Evolutionary conservation across 179 eudicot species (phyloP).

Genomic region (Heliamphora ciliata): DNA sequence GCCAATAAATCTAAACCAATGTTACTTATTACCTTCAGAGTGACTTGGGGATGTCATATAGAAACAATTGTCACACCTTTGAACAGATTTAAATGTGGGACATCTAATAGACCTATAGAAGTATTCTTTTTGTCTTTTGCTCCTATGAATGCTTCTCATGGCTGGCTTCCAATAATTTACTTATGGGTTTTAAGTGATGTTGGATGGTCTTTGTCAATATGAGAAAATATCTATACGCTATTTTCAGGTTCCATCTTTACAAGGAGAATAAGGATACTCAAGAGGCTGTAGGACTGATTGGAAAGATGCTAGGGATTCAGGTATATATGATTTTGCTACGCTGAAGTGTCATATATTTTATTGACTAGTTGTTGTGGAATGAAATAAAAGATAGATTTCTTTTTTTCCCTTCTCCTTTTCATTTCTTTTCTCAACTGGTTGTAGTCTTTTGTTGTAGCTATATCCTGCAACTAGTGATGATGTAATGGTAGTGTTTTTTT

Average conservation of each 20-base stretch:
- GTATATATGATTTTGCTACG: conserved; percentile 26
- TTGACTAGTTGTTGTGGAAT: background rate
- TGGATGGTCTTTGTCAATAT: conserved; percentile 5
- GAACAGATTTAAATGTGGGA: background rate
- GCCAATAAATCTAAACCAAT: background rate
- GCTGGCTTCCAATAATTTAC: background rate
- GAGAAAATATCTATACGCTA: background rate
- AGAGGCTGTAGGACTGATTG: conserved; percentile 78
- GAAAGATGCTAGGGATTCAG: conserved; percentile 94
- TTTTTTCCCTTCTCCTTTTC: background rate
- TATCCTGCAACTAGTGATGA: background rate
- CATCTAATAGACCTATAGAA: background rate
- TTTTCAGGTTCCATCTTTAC: conserved; percentile 81
- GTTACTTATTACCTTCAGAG: background rate
- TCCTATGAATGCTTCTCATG: conserved; percentile 9
- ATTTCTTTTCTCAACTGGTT: conserved; percentile 7
- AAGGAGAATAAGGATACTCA: conserved; percentile 99
- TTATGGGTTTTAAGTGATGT: background rate
- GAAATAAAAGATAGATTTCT: background rate
- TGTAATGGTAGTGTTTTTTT: background rate
- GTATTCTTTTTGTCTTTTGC: background rate
- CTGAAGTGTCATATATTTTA: background rate
- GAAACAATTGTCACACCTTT: background rate
- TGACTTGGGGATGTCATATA: background rate
- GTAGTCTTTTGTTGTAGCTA: background rate